Evolutionary conservation across 352 stramenopile species (phyloP).

Genomic region (Phytophthora ohioensis): DNA sequence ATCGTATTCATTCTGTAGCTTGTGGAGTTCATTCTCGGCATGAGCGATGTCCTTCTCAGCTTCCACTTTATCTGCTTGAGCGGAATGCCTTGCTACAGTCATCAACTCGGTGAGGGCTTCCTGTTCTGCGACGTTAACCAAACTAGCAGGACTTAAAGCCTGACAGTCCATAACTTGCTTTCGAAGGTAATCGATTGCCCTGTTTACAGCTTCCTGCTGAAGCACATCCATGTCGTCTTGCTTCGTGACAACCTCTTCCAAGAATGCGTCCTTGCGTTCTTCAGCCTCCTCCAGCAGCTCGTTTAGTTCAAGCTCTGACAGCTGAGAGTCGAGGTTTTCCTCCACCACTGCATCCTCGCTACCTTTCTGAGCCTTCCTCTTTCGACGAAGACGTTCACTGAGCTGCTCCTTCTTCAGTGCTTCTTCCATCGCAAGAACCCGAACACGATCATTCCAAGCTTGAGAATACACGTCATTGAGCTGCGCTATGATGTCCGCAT

Average conservation of each 20-base stretch:
- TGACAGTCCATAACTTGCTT: constrained; percentile 22
- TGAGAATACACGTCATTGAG: constrained; percentile 44
- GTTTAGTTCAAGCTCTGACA: constrained; percentile 14
- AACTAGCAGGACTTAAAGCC: too few species aligned
- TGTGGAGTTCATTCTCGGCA: constrained; percentile 23
- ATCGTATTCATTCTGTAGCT: constrained; percentile 31
- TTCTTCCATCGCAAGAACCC: constrained; percentile 39
- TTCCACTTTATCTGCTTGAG: constrained; percentile 18
- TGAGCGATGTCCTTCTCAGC: constrained; percentile 17
- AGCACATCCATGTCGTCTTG: constrained; percentile 51
- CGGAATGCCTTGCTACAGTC: neutral
- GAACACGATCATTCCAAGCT: constrained; percentile 41
- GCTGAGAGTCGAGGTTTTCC: neutral
- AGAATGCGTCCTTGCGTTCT: constrained; percentile 33
- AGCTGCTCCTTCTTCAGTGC: constrained; percentile 46
- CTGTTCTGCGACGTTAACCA: too few species aligned
- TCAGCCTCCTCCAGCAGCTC: constrained; percentile 10
- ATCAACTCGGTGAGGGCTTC: constrained; percentile 9
- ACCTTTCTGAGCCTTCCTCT: constrained; percentile 12
- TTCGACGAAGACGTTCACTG: constrained; percentile 32
- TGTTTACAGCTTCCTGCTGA: constrained; percentile 27
- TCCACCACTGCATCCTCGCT: neutral
- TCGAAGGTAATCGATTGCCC: constrained; percentile 19
- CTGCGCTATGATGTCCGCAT: constrained; percentile 47
- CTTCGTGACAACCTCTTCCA: constrained; percentile 48